Conservation (phyloP, 805 yeast species). For the Helenozyma baotianmanensis region DNA sequence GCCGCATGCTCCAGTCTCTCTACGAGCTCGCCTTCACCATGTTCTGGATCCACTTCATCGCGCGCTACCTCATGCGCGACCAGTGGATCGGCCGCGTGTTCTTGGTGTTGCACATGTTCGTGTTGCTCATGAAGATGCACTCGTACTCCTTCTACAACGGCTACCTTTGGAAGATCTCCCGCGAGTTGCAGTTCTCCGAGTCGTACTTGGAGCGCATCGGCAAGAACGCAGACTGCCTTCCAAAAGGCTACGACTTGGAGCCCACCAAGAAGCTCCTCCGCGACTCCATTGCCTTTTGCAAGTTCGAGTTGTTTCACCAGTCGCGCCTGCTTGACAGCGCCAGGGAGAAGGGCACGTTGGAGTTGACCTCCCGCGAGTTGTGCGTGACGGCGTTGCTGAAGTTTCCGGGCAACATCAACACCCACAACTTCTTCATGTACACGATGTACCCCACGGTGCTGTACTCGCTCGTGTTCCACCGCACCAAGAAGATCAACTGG, state of each 20-base stretch:
- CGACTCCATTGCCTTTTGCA: slow-evolving; percentile 62
- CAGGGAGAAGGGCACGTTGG: slow-evolving; percentile 11
- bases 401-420: slow-evolving; percentile 73
- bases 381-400: slow-evolving; percentile 14
- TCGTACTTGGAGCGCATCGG: slow-evolving; percentile 24
- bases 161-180: slow-evolving; percentile 63
- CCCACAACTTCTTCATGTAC: slow-evolving; percentile 65
- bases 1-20: slow-evolving; percentile 56
- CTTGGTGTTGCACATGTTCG: slow-evolving; percentile 76
- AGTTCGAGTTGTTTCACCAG: slow-evolving; percentile 64
- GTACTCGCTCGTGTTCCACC: slow-evolving; percentile 77
- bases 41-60: slow-evolving; percentile 55
- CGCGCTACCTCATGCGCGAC: slow-evolving; percentile 40
- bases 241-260: slow-evolving; percentile 26
- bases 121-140: slow-evolving; percentile 91
- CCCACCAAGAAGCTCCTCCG: slow-evolving; percentile 10
- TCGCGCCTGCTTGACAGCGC: slow-evolving; percentile 24
- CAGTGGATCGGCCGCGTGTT: slow-evolving; percentile 94
- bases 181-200: slow-evolving; percentile 51
- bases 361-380: slow-evolving; percentile 7
- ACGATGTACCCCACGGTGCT: slow-evolving; percentile 88
- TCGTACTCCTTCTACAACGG: slow-evolving; percentile 92
- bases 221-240: slow-evolving; percentile 26
- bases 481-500: slow-evolving; percentile 68
- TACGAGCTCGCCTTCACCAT: slow-evolving; percentile 52